Conservation (phyloP, 148 eudicot genomes). For the Arbutus unedo region DNA sequence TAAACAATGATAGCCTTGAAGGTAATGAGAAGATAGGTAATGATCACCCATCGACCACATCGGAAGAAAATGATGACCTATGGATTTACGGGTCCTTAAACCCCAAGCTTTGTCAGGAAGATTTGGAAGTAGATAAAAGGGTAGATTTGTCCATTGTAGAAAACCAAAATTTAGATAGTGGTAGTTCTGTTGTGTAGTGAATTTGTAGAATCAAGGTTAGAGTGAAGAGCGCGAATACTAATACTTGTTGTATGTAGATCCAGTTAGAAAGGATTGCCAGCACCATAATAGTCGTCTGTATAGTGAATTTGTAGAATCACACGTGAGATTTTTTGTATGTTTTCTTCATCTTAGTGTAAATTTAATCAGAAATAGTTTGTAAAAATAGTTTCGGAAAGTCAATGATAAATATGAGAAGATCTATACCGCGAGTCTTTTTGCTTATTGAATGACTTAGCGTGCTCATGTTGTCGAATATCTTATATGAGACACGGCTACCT, state of each 20-base stretch:
- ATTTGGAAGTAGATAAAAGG: not conserved
- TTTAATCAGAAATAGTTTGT: not conserved
- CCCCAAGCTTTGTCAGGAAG: constrained; percentile 13
- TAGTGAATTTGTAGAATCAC: not conserved
- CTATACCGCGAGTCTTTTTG: not conserved
- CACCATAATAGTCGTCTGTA: not conserved
- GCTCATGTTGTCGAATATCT: constrained; percentile 1
- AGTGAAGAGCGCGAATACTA: not conserved
- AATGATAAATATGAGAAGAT: not conserved
- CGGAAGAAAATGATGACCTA: not conserved
- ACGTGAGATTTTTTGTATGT: not conserved
- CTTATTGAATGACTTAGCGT: not conserved
- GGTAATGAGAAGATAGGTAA: not conserved
- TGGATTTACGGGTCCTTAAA: not conserved
- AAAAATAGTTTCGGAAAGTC: not conserved
- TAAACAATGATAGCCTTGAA: not conserved
- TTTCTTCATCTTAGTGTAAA: not conserved
- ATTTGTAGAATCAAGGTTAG: not conserved
- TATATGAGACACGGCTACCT: not conserved
- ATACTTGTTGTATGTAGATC: constrained; percentile 8
- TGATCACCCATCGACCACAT: not conserved
- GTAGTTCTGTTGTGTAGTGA: constrained; percentile 2
- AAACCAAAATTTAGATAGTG: not conserved
- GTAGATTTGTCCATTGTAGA: not conserved
- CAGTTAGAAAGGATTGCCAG: not conserved